Conservation (phyloP, 2,329 filamentous ascomycete genomes). For the Raffaelea ambrosiae region DNA sequence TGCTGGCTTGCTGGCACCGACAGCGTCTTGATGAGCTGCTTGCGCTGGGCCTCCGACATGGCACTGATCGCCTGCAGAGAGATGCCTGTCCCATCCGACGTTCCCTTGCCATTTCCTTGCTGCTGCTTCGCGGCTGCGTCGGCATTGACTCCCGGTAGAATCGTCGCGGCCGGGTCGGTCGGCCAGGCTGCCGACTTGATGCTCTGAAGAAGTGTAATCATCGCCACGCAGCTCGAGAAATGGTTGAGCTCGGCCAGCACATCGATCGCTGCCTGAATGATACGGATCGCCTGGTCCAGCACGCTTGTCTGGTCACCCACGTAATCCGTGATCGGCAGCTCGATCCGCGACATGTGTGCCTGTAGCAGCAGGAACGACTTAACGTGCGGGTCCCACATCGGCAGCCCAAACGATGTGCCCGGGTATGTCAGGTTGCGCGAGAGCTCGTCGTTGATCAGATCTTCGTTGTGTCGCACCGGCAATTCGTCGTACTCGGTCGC, state of each 20-base stretch:
- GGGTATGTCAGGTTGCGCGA: slow-evolving; percentile 67
- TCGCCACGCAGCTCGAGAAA: slow-evolving; percentile 65
- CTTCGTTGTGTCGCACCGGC: slow-evolving; percentile 95
- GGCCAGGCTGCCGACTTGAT: slow-evolving; percentile 94
- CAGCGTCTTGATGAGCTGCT: slow-evolving; percentile 40
- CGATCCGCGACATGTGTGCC: slow-evolving; percentile 87
- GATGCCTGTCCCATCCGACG: too few relatives aligned
- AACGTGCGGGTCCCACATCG: slow-evolving; percentile 98
- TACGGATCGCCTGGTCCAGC: slow-evolving; percentile 91
- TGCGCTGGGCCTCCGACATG: slow-evolving; percentile 24
- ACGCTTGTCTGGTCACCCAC: slow-evolving; percentile 88
- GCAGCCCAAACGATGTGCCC: slow-evolving; percentile 56
- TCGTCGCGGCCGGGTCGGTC: slow-evolving; percentile 65
- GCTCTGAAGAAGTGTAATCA: slow-evolving; percentile 81
- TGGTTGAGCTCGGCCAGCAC: slow-evolving; percentile 85
- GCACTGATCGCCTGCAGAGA: slow-evolving; percentile 33
- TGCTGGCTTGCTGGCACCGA: slow-evolving; percentile 36
- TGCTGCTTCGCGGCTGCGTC: slow-evolving; percentile 1
- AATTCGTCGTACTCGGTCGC: slow-evolving; percentile 97
- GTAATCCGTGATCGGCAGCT: slow-evolving; percentile 92
- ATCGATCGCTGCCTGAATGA: slow-evolving; percentile 91
- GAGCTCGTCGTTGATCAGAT: slow-evolving; percentile 88
- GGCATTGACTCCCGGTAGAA: slow-evolving; percentile 63
- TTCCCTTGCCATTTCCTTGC: neutral
- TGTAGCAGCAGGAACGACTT: slow-evolving; percentile 92